A percentile compares a stretch with the other conserved stretches of the same genome.
These are phyloP conservation scores for Calonectria pauciramosa DNA, from an alignment of 2,329 filamentous ascomycete species.

Conservation along the genomic window DNA sequence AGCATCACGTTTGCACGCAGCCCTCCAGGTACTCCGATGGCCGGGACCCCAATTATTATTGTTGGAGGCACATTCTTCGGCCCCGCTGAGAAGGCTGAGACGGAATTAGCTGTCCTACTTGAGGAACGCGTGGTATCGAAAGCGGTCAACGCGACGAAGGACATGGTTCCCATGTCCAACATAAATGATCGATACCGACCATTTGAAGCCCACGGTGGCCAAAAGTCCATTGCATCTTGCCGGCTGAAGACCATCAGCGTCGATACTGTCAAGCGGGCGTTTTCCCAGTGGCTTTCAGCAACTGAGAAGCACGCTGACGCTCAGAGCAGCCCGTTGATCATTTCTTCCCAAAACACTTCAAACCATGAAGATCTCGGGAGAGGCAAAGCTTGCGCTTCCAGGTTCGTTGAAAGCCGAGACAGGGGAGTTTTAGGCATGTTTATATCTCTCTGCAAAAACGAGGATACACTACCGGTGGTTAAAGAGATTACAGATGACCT, in stretches of 20 bases:
- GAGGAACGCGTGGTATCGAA: constrained; percentile 28
- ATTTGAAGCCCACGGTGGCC: constrained; percentile 46
- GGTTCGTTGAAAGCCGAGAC: constrained; percentile 40
- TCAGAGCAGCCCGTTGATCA: constrained; percentile 24
- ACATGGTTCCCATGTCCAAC: constrained; percentile 33
- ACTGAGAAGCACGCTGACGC: constrained; percentile 38
- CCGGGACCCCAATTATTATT: constrained; percentile 48
- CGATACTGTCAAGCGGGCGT: constrained; percentile 37
- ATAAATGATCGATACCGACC: constrained; percentile 41
- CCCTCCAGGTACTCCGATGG: constrained; percentile 46
- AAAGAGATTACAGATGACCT: constrained; percentile 21
- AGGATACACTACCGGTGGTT: constrained; percentile 25
- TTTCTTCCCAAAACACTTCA: constrained; percentile 33
- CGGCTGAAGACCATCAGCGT: constrained; percentile 35
- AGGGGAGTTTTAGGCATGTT: constrained; percentile 31
- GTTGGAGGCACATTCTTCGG: constrained; percentile 44
- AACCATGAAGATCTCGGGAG: constrained; percentile 22
- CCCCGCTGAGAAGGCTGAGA: constrained; percentile 40
- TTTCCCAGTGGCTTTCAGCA: constrained; percentile 40
- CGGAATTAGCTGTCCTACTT: constrained; percentile 33
- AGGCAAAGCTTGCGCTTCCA: neutral
- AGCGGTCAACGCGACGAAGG: constrained; percentile 42
- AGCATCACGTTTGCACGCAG: constrained; percentile 45
- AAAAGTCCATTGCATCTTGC: constrained; percentile 45
- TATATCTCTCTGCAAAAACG: constrained; percentile 26